Evolutionary conservation across 352 stramenopile genomes (phyloP), one percentile per base, ranked within the genome.

Genomic region (Globisporangium radiosum): DNA sequence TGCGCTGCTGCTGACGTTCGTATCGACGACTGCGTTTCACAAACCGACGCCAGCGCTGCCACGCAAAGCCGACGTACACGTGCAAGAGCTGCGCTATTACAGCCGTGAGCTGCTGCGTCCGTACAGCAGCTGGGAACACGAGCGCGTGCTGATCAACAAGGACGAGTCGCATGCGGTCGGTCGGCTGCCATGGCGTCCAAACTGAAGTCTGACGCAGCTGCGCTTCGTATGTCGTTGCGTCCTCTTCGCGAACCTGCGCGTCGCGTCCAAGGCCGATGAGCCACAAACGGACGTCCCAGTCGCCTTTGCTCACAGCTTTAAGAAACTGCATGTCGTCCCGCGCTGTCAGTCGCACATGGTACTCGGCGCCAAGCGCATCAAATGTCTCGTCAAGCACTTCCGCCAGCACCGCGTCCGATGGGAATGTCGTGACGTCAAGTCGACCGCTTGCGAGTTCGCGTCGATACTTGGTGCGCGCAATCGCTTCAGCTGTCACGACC

Each of bases 61-160:
- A 92, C 19, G 73, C 75, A 58, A 82, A 87, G 40, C 80, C 82
- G 9, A 75, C 61, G 54, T 81, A 87, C 11, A 89, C 63, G 38
- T 78, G 75, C 13, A 92, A 66, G 52, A 92, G 66, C 47, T 87
- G 80, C n/a, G 67, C 33, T 19, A 92, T 50, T 62, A 90, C 78
- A 25, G 54, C 17, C 9, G 45, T 57, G 53, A 92, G 61, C 56
- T 81, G 78, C 6, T 65, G 58, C 25, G 53, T 61, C 44, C 72
- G 68, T 8, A 86, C 64, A 1, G 54, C 52, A 13, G 76, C 69
- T 0, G 76, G 82, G 9, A 79, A 71, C 8, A 75, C 49, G 40
- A 92, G 56, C 4, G 72, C 70, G 36, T 58, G 54, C 17, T 80
- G 68, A 2, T 81, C 64, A 33, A 87, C n/a, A 36, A 85, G 61